These are phyloP conservation scores for Botryobasidium botryosum DNA, from an alignment of 768 basidiomycete genomes.

Conservation along the genomic window DNA sequence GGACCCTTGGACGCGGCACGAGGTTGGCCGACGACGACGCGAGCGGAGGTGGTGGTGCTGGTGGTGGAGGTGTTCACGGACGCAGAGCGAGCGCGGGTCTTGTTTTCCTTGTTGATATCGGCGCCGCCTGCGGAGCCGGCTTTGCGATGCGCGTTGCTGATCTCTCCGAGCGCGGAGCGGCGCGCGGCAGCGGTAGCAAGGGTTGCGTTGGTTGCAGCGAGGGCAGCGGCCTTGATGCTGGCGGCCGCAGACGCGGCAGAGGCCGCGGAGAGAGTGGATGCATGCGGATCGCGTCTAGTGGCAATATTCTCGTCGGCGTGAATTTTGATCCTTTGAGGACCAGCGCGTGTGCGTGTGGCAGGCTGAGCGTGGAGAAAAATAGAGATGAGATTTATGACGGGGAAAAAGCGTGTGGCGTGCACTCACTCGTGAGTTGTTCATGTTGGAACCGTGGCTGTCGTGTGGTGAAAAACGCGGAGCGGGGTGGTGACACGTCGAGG, in stretches of 20 bases:
- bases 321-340: conserved; percentile 40
- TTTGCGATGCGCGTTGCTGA: conserved; percentile 7
- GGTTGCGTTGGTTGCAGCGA: not conserved
- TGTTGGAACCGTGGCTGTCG: too few relatives aligned
- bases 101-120: conserved; percentile 23
- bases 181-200: conserved; percentile 6
- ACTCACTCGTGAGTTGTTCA: too few relatives aligned
- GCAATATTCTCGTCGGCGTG: conserved; percentile 69
- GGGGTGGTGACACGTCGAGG: too few relatives aligned
- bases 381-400: too few relatives aligned
- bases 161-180: not conserved
- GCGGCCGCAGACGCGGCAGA: too few relatives aligned
- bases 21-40: not conserved
- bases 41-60: not conserved
- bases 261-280: too few relatives aligned
- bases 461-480: too few relatives aligned
- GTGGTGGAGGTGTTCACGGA: not conserved
- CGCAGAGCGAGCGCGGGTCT: conserved; percentile 1
- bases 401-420: too few relatives aligned
- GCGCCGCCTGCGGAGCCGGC: conserved; percentile 16
- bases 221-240: not conserved
- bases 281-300: too few relatives aligned
- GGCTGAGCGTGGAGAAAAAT: too few relatives aligned
- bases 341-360: too few relatives aligned
- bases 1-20: not conserved